Base-by-base conservation (phyloP, 169 alveolate genomes). In the Babesia divergens region DNA sequence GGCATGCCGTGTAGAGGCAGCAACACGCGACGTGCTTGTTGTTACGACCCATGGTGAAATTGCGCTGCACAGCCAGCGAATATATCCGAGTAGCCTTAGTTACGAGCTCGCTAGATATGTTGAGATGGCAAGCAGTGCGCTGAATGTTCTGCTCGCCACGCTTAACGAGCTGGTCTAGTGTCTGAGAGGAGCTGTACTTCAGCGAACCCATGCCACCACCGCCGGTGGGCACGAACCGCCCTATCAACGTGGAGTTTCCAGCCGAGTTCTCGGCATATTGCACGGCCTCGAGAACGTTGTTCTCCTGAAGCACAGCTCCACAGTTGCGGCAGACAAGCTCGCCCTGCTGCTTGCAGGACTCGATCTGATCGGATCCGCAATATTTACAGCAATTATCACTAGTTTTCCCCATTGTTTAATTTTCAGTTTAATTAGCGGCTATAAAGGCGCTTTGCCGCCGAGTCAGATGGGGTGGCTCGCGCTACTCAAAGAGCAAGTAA, bases 21-120 rank as follows among this genome's bases (percentile, higher is more conserved):
- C 98, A 95, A 9, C 98, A 94, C 26, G 98, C 97, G 5, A 96
- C 98, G 58, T 92, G 94, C 62, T 81, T 81, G 46, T 94, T 94
- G 52, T 94, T 93, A 59, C 99, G 82, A 0, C 99, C 99, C 86
- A 94, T 89, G 11, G 98, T 94, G 62, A 96, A 96, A 70, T 93
- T 94, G 42, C 97, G 86, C 69, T 95, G 98, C 16, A 92, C 91
- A 13, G 98, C 99, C 91, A 96, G 86, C 32, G 91, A 74, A 75
- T 91, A 96, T 24, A 94, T 86, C 47, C 98, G 87, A 35, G 94
- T 87, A 0, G 98, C 98, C 26, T 96, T 79, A 38, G 94, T 97
- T 16, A 94, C 86, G 26, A 84, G 93, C 64, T 89, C 89, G 28
- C 62, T 77, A 6, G 96, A 79, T 24, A 95, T 80, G 34, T 87